These are phyloP conservation scores for Aspergillus hiratsukae DNA, from an alignment of 2,329 filamentous ascomycete genomes.

Conservation along the genomic window DNA sequence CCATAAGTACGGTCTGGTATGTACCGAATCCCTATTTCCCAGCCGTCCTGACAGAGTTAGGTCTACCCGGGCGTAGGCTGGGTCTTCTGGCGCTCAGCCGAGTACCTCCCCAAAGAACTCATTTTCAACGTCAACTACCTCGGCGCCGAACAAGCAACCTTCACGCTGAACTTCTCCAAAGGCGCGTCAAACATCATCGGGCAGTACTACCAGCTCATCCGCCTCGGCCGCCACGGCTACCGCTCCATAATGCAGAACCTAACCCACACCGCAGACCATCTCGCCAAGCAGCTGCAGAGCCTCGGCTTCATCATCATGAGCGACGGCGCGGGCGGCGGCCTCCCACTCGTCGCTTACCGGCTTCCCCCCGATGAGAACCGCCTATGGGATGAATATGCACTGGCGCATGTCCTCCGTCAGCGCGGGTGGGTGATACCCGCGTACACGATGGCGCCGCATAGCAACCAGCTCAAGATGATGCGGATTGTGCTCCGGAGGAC, in stretches of 20 bases:
- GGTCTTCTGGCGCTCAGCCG: conserved; percentile 65
- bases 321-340: conserved; percentile 66
- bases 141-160: conserved; percentile 66
- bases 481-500: conserved; percentile 88
- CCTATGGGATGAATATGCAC: conserved; percentile 66
- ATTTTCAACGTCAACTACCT: conserved; percentile 69
- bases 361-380: conserved; percentile 55
- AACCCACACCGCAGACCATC: conserved; percentile 79
- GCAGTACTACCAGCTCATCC: conserved; percentile 70
- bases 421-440: conserved; percentile 89
- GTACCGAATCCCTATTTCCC: neutral
- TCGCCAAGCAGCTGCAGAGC: conserved; percentile 64
- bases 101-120: conserved; percentile 61
- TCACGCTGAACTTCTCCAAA: conserved; percentile 68
- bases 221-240: conserved; percentile 64
- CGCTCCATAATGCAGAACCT: conserved; percentile 66
- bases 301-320: conserved; percentile 86
- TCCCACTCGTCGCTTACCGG: conserved; percentile 86
- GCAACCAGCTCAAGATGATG: conserved; percentile 79
- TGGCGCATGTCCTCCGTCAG: conserved; percentile 77
- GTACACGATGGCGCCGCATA: conserved; percentile 92
- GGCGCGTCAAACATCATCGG: conserved; percentile 66
- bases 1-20: conserved; percentile 48
- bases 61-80: conserved; percentile 65
- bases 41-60: conserved; percentile 3